phyloP scores from a whole-genome alignment of 2,329 filamentous ascomycete species.

The Diaporthe caulivora region DNA sequence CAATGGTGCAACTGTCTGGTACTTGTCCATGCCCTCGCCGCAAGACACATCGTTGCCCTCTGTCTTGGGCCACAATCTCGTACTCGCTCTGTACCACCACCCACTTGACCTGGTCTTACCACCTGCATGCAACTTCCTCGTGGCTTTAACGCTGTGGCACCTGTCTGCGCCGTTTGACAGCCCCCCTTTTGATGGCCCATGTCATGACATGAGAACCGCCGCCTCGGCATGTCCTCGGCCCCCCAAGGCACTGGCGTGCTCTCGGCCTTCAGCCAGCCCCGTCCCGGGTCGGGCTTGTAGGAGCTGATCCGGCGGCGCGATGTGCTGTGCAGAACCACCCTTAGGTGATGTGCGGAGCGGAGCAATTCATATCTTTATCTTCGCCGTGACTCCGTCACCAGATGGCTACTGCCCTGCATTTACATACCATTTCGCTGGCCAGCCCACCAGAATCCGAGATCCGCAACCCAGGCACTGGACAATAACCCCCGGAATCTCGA shows the following conservation, averaged over 20 bases:
- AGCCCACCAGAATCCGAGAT: not conserved
- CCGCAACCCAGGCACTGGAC: not conserved
- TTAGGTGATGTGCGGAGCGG: too few species aligned
- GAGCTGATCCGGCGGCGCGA: not conserved
- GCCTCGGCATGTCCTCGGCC: not conserved
- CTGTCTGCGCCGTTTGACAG: conserved; percentile 29
- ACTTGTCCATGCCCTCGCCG: conserved; percentile 1
- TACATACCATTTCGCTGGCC: not conserved
- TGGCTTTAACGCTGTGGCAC: conserved; percentile 31
- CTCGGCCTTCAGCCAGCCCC: not conserved
- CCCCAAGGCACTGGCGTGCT: not conserved
- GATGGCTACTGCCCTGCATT: not conserved
- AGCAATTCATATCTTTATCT: not conserved
- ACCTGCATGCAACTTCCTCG: conserved; percentile 27
- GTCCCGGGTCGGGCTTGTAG: not conserved
- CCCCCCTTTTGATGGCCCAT: not conserved
- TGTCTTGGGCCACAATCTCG: conserved; percentile 39
- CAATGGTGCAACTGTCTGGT: conserved; percentile 2
- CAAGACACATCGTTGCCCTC: conserved; percentile 22
- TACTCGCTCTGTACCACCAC: conserved; percentile 29
- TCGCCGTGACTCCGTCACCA: too few species aligned
- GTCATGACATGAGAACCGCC: not conserved
- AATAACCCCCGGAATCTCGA: not conserved
- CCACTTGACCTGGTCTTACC: not conserved
- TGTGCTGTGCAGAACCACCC: not conserved